Evolutionary conservation across 768 basidiomycete genomes (phyloP), one percentile per base, ranked within the genome.

Genomic region (Clitopilus hobsonii): DNA sequence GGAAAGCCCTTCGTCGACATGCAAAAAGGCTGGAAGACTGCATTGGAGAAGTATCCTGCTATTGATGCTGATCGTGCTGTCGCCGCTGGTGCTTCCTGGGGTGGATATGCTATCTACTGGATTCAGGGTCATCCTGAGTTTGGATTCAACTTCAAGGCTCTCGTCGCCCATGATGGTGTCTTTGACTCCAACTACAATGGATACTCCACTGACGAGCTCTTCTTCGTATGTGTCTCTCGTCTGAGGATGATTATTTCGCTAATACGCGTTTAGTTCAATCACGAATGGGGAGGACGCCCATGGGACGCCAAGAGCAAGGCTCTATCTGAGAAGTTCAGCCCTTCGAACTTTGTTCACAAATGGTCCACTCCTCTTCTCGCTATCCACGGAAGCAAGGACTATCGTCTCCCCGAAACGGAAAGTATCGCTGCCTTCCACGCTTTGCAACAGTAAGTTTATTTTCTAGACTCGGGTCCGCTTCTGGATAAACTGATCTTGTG

Each of bases 71-170:
- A 85, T 50, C 76, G 87, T 18, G 81, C 87, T 7, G 88, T 86
- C 10, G 87, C 86, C 45, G 87, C 91, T 45, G 94, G 94, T 3
- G 90, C 85, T 5, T 86, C 86, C 55, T 94, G 88, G 76, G 91
- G 92, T 30, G 94, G 92, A 56, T 93, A 89, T 68, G 89, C 91
- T 13, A 86, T 93, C 74, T 92, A 94, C 68, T 97, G 92, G 92
- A 94, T 97, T 53, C 91, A 96, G 71, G 92, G 94, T 0, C 91
- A 97, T 65, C 90, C 91, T 8, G 93, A 96, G 61, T 91, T 78
- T 58, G 86, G 81, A 2, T 93, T 94, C 65, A 80, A 81, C 20
- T 97, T 98, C 78, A 97, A 95, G 72, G 92, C 93, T 3, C 76
- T 98, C 38, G 82, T 95, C 11, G 88, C 86, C 61, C 96, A 98